Evolutionary conservation across 2,329 filamentous ascomycete species (phyloP).

Genomic region (Ophiocordyceps polyrhachis-furcata): DNA sequence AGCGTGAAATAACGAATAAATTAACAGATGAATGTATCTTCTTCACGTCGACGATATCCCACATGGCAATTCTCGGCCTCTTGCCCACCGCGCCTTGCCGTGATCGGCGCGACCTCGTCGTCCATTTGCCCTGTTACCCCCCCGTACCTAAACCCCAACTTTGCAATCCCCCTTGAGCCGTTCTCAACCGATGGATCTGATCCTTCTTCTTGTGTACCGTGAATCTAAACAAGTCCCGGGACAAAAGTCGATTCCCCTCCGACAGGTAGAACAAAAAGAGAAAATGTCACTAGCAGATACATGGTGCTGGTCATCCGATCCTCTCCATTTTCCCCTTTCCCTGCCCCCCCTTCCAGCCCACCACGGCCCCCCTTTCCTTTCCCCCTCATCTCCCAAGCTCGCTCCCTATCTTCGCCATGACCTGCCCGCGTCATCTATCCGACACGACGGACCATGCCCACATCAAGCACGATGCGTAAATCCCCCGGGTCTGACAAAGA

Average conservation of each 20-base stretch:
- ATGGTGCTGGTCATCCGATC: not conserved
- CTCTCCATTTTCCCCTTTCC: no score
- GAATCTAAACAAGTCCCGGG: not conserved
- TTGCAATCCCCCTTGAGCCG: not conserved
- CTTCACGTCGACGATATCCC: conserved; percentile 4
- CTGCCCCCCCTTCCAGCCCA: no score
- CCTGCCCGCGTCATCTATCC: no score
- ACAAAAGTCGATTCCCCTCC: not conserved
- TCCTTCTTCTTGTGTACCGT: not conserved
- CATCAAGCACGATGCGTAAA: no score
- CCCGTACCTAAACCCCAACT: not conserved
- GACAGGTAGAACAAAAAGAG: not conserved
- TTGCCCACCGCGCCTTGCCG: not conserved
- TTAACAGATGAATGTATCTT: not conserved
- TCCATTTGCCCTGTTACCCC: not conserved
- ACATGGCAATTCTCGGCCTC: not conserved
- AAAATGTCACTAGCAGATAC: not conserved
- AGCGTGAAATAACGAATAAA: not conserved
- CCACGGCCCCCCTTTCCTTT: not conserved
- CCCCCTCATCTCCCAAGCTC: not conserved
- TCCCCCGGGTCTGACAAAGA: no score
- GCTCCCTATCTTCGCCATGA: not conserved
- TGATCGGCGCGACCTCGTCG: not conserved
- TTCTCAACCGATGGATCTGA: not conserved
- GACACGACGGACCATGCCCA: no score